Percentiles rank a stretch among this genome's conserved stretches.
These are phyloP conservation scores for Ganoderma meredithae DNA, from an alignment of 1,284 basidiomycete species.

Conservation along the genomic window DNA sequence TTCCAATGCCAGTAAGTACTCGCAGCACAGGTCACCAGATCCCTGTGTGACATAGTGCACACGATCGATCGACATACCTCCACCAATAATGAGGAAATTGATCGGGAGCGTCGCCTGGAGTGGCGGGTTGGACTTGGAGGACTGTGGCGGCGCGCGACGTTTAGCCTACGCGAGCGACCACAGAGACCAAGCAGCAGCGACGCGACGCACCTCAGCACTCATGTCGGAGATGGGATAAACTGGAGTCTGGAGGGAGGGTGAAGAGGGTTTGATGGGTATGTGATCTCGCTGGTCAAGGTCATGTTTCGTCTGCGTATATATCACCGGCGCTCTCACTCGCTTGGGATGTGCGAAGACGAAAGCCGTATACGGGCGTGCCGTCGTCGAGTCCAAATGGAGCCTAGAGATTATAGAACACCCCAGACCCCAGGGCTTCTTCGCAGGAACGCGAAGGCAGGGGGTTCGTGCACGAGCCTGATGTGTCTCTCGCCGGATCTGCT, in stretches of 20 bases:
- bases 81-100: constrained; percentile 58
- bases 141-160: constrained; percentile 12
- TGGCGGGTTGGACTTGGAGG: constrained; percentile 26
- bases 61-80: constrained; percentile 41
- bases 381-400: background rate
- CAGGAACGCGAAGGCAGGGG: constrained; percentile 1
- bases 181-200: background rate
- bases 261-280: constrained; percentile 1
- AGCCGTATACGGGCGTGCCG: background rate
- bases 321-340: constrained; percentile 12
- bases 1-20: background rate
- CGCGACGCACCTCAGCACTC: constrained; percentile 16
- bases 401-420: background rate
- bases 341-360: background rate
- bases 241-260: background rate
- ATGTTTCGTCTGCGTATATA: constrained; percentile 12
- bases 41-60: background rate
- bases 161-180: background rate
- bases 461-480: constrained; percentile 1
- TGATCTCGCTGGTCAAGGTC: background rate
- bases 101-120: constrained; percentile 45
- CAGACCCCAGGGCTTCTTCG: background rate
- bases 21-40: background rate
- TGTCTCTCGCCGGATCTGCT: background rate
- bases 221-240: background rate